Percentiles rank a stretch among this genome's conserved stretches.
phyloP scores from a whole-genome alignment of 2,329 filamentous ascomycete species.

The Didymella pomorum region DNA sequence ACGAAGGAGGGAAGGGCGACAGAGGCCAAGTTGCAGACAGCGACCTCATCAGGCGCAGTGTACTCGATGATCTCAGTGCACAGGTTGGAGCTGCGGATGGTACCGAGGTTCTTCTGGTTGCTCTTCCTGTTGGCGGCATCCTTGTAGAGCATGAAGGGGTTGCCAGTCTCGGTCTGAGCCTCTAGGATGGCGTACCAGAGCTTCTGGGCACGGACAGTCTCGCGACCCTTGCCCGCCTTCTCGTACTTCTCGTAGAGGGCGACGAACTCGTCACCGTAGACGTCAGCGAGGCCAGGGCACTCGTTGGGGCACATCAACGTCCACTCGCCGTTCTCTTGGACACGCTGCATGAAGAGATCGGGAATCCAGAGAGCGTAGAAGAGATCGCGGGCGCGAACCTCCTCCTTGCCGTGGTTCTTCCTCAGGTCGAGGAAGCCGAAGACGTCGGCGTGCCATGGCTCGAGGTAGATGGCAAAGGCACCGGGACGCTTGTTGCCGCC shows the following conservation, averaged over 20 bases:
- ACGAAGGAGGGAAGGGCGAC: slow-evolving; percentile 91
- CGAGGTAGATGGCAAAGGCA: slow-evolving; percentile 97
- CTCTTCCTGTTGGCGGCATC: slow-evolving; percentile 98
- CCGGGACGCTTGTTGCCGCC: slow-evolving; percentile 99
- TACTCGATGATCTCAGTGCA: slow-evolving; percentile 99
- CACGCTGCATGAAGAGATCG: slow-evolving; percentile 99
- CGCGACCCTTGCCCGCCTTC: slow-evolving; percentile 82
- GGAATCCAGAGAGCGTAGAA: slow-evolving; percentile 99
- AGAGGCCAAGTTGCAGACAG: slow-evolving; percentile 97
- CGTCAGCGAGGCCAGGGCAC: slow-evolving; percentile 91
- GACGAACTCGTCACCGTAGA: slow-evolving; percentile 97
- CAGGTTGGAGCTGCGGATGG: slow-evolving; percentile 97
- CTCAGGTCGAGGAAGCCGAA: slow-evolving; percentile 97
- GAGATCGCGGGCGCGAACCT: slow-evolving; percentile 93
- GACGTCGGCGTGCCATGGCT: slow-evolving; percentile 98
- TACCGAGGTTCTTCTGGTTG: slow-evolving; percentile 99
- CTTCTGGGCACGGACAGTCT: slow-evolving; percentile 96
- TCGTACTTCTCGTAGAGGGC: slow-evolving; percentile 92
- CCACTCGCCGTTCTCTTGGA: slow-evolving; percentile 96
- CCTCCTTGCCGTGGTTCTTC: slow-evolving; percentile 99
- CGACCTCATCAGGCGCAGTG: slow-evolving; percentile 95
- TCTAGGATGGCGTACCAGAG: slow-evolving; percentile 99
- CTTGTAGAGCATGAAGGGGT: slow-evolving; percentile 99
- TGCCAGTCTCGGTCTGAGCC: slow-evolving; percentile 97
- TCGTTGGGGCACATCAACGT: slow-evolving; percentile 98